Base-by-base conservation (phyloP, 768 basidiomycete genomes). In the Amanita subjunquillea region DNA sequence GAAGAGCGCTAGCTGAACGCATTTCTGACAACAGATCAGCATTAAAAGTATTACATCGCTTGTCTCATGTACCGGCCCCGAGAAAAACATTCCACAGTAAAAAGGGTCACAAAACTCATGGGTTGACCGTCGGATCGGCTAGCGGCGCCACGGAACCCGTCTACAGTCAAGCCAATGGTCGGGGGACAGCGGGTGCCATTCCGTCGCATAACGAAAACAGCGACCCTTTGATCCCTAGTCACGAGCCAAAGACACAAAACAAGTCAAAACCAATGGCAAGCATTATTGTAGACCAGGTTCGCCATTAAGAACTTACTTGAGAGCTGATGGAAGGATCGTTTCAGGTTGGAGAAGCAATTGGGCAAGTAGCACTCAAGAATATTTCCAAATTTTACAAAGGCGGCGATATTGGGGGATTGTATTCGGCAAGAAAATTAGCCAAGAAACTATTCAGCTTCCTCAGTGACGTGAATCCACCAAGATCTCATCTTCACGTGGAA, bases 1-100 rank as follows among this genome's bases (percentile, higher is more conserved):
- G 80, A 56, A 84, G 78, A 51, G 85, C 87, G 1, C 76, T 89
- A 20, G 80, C 84, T 8, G 87, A 89, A 51, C 81, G 87, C 36
- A 67, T 89, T 13, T 69, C 72, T 6, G 85, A 87, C 64, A 90
- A 89, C 58, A 75, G 75, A 30, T 67, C 84, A 36, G 87, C 82
- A 7, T 69, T 90, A 29, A 80, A 75, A 58, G 85, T 83, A 2
- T 71, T 90, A 20, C 86, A 88, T 62, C 73, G 73, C 27, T 73
- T 89, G 34, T 87, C 87, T 3, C 83, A 83, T 61, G 83, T 80
- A 3, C 78, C 81, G 6, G 74, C 76, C 3, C 56, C 68, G 2
- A 76, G 69, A 61, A 73, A 67, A 54, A 53, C 61, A 5, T 67
- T 67, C 1, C 72, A 77, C 48, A 59, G 58, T 8, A 78, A 70